phyloP scores from a whole-genome alignment of 352 stramenopile species.

The Elongisporangium anandrum region DNA sequence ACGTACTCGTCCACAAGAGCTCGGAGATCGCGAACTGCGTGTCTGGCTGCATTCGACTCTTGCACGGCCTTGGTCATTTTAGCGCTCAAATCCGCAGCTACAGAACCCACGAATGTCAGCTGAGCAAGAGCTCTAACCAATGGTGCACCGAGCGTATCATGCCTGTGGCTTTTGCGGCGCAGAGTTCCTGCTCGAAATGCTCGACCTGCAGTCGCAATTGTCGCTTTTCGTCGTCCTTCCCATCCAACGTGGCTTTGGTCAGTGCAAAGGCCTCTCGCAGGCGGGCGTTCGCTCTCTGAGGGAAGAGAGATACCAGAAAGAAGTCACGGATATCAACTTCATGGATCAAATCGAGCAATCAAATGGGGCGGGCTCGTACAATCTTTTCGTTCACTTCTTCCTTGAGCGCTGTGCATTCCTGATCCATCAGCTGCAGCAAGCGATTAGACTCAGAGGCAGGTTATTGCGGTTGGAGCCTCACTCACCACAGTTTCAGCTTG shows the following conservation, averaged over 20 bases:
- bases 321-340: neutral
- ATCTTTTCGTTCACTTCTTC: slow-evolving; percentile 48
- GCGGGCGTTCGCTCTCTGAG: slow-evolving; percentile 40
- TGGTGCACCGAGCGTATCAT: neutral
- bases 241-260: slow-evolving; percentile 37
- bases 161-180: slow-evolving; percentile 30
- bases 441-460: neutral
- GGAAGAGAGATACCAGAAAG: neutral
- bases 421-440: neutral
- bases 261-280: slow-evolving; percentile 51
- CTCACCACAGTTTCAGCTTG: slow-evolving; percentile 17
- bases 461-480: neutral
- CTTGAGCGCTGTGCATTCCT: slow-evolving; percentile 24
- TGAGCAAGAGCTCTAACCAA: neutral
- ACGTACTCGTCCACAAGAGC: slow-evolving; percentile 63
- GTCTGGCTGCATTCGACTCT: slow-evolving; percentile 27
- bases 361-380: slow-evolving; percentile 12
- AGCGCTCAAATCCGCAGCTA: slow-evolving; percentile 16
- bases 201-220: slow-evolving; percentile 26
- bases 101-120: neutral
- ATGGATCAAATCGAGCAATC: neutral
- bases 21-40: slow-evolving; percentile 41
- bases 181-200: slow-evolving; percentile 21
- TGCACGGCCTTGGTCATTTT: slow-evolving; percentile 20
- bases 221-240: slow-evolving; percentile 37